Conservation (phyloP, 768 basidiomycete genomes). For the Brasilioporus rufonigricans region DNA sequence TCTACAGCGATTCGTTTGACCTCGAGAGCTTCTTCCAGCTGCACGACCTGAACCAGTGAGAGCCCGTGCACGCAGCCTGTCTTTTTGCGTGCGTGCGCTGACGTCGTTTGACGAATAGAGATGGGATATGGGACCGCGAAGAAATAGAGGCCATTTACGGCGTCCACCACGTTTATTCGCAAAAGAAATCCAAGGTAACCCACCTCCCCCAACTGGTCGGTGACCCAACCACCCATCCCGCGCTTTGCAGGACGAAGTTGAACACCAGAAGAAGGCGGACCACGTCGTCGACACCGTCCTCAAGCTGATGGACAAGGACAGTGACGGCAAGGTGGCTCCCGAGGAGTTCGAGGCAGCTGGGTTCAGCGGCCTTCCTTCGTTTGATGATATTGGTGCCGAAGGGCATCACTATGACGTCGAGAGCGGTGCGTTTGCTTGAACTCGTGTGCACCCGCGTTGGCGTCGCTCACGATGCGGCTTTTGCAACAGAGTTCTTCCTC, state of each 20-base stretch:
- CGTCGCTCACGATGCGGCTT: neutral
- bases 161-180: constrained; percentile 87
- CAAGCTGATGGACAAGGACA: constrained; percentile 64
- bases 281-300: constrained; percentile 73
- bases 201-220: neutral
- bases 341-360: constrained; percentile 75
- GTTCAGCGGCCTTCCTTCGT: constrained; percentile 75
- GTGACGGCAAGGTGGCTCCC: constrained; percentile 65
- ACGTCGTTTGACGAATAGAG: constrained; percentile 37
- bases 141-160: constrained; percentile 98
- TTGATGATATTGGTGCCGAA: constrained; percentile 80
- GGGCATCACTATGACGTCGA: constrained; percentile 93
- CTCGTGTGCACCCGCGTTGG: neutral
- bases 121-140: constrained; percentile 78
- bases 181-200: constrained; percentile 70
- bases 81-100: neutral
- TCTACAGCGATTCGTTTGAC: constrained; percentile 73
- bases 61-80: neutral
- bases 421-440: constrained; percentile 56
- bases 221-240: neutral
- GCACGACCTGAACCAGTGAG: constrained; percentile 86
- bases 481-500: constrained; percentile 78
- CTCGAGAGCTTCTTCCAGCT: constrained; percentile 89
- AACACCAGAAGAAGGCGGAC: constrained; percentile 81
- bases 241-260: constrained; percentile 58